Evolutionary conservation across 768 basidiomycete genomes (phyloP).

Genomic region (Amanita inopinata): DNA sequence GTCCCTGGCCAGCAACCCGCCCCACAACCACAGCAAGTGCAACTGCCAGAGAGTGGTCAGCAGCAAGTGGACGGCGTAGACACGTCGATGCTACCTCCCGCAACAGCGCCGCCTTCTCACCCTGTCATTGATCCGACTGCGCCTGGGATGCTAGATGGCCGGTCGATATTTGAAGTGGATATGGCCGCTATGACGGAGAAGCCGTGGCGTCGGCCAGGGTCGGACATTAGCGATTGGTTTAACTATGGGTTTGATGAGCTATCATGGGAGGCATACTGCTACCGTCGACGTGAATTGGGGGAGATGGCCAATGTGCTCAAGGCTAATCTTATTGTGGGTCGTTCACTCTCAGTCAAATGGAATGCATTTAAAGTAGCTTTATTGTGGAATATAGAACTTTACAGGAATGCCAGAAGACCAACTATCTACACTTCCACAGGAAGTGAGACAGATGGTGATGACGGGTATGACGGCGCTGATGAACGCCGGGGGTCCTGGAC

Average conservation of each 20-base stretch:
- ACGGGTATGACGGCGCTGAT: slow-evolving; percentile 73
- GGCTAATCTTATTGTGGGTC: slow-evolving; percentile 69
- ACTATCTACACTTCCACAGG: slow-evolving; percentile 65
- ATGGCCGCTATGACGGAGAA: slow-evolving; percentile 67
- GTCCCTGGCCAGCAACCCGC: slow-evolving; percentile 11
- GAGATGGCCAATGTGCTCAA: slow-evolving; percentile 76
- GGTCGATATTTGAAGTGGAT: slow-evolving; percentile 80
- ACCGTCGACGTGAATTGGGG: slow-evolving; percentile 71
- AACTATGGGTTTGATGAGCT: slow-evolving; percentile 99
- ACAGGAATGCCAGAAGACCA: slow-evolving; percentile 78
- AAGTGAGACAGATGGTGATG: slow-evolving; percentile 83
- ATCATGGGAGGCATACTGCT: slow-evolving; percentile 89
- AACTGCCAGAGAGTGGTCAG: slow-evolving; percentile 12
- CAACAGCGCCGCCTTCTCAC: slow-evolving; percentile 67
- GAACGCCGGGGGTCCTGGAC: slow-evolving; percentile 24
- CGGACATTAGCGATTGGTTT: slow-evolving; percentile 95
- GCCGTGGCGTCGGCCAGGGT: slow-evolving; percentile 86
- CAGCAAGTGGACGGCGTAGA: slow-evolving; percentile 36
- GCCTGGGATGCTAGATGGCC: slow-evolving; percentile 61
- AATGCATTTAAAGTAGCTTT: slow-evolving; percentile 6
- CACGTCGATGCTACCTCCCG: slow-evolving; percentile 53
- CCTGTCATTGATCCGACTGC: slow-evolving; percentile 64
- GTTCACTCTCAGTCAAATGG: neutral
- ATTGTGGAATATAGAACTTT: slow-evolving; percentile 51
- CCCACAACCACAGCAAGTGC: slow-evolving; percentile 5